Evolutionary conservation across 2,329 filamentous ascomycete species (phyloP).

Genomic region (Amylocarpus encephaloides): DNA sequence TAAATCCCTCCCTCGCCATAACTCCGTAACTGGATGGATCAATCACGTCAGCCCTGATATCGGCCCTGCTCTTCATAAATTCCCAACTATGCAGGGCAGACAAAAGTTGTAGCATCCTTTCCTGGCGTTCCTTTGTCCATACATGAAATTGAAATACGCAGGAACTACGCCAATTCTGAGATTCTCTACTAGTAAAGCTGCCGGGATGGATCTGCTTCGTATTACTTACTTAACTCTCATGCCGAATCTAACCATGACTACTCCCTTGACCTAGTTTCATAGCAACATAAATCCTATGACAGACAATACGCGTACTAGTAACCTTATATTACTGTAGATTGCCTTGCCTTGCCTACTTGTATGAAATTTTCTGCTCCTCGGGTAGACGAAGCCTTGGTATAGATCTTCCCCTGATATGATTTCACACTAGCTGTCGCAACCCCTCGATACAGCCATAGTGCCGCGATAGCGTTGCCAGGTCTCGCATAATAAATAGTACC

Average conservation of each 20-base stretch:
- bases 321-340: neutral
- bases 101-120: neutral
- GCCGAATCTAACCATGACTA: slow-evolving; percentile 9
- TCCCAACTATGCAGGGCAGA: neutral
- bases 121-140: neutral
- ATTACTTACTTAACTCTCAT: slow-evolving; percentile 9
- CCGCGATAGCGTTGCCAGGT: slow-evolving; percentile 3
- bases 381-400: slow-evolving; percentile 4
- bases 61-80: neutral
- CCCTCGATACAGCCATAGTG: slow-evolving; percentile 5
- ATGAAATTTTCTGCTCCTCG: slow-evolving; percentile 9
- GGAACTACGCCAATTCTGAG: neutral
- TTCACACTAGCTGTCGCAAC: slow-evolving; percentile 3
- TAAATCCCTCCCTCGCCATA: neutral
- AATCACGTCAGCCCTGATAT: neutral
- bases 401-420: slow-evolving; percentile 5
- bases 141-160: neutral
- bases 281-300: slow-evolving; percentile 9
- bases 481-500: slow-evolving; percentile 12
- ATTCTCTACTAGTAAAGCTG: too few relatives aligned
- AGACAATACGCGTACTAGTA: slow-evolving; percentile 2
- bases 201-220: slow-evolving; percentile 2
- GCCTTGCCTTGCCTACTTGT: slow-evolving; percentile 8
- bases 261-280: slow-evolving; percentile 11
- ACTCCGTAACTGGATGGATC: neutral